Base-by-base conservation (phyloP, 306 rosid species). In the Neltuma alba region DNA sequence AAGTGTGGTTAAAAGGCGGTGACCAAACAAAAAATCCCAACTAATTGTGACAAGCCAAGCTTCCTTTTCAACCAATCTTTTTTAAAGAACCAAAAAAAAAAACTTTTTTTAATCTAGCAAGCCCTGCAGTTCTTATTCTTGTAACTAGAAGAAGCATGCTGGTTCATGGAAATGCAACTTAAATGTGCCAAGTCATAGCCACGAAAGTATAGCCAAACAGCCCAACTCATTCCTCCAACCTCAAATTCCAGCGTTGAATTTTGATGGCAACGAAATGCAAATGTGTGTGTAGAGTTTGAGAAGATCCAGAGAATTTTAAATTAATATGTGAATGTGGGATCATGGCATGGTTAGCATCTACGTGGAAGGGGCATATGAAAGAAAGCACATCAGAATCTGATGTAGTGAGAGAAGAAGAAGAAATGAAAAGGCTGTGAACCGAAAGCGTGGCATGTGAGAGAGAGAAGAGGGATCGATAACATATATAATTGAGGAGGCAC, bases 381-480 rank as follows among this genome's bases (percentile, higher is more conserved):
- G 80, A 36, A 50, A 69, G 31, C 37, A 69, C 72, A 73, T 78
- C 18, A 12, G 65, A 54, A 54, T 54, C 61, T 11, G 63, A 60
- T 37, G 47, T 28, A 66, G 54, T 48, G 76, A 78, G 47, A 76
- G 72, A 82, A 72, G 74, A 71, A 75, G 67, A 85, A 74, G 36
- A 33, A 33, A n/a, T n/a, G n/a, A 73, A 84, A 85, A 83, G 86
- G 88, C 83, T 80, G 86, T 77, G 57, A 79, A n/a, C n/a, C n/a
- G n/a, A n/a, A n/a, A 27, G 82, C 90, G 83, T 86, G 93, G 82
- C 90, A 84, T 86, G 93, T 75, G 86, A 70, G 47, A 72, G 78
- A 83, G 68, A 55, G 62, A 23, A 1, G 33, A 81, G 77, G 76
- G 79, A 79, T 64, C 0, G 45, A 28, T 79, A n/a, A 21, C 6